These are phyloP conservation scores for Botrytis fragariae DNA, from an alignment of 2,329 filamentous ascomycete species.

Conservation along the genomic window DNA sequence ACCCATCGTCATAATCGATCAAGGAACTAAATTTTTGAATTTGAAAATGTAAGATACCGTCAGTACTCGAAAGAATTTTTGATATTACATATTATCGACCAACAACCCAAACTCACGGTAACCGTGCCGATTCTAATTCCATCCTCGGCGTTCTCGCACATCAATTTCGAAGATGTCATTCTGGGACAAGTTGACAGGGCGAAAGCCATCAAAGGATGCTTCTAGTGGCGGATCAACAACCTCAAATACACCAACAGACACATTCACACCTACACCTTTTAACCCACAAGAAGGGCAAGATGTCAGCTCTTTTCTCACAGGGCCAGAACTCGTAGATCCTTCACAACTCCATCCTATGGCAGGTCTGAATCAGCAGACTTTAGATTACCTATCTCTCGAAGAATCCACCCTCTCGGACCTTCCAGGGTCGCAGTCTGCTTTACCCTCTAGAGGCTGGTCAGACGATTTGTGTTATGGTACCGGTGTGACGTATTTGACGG, in stretches of 20 bases:
- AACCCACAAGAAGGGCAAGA: slow-evolving; percentile 73
- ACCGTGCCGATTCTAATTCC: background rate
- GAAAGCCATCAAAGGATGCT: slow-evolving; percentile 38
- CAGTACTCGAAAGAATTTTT: slow-evolving; percentile 9
- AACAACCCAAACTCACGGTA: background rate
- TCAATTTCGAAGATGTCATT: slow-evolving; percentile 38
- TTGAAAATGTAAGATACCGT: background rate
- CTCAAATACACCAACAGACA: slow-evolving; percentile 39
- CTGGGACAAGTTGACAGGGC: slow-evolving; percentile 42
- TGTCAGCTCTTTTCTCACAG: slow-evolving; percentile 81
- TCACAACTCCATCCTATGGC: slow-evolving; percentile 88
- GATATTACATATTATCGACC: slow-evolving; percentile 1
- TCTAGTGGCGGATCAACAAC: slow-evolving; percentile 25
- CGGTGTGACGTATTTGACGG: slow-evolving; percentile 89
- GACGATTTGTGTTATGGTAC: slow-evolving; percentile 98
- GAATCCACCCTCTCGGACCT: slow-evolving; percentile 85
- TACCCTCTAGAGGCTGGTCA: slow-evolving; percentile 95
- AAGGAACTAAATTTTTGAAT: slow-evolving; percentile 20
- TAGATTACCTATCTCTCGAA: slow-evolving; percentile 94
- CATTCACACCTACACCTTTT: slow-evolving; percentile 56
- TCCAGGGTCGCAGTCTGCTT: slow-evolving; percentile 79
- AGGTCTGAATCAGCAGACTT: slow-evolving; percentile 84
- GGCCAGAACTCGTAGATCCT: slow-evolving; percentile 76
- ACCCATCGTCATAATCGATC: slow-evolving; percentile 11
- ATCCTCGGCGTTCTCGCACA: background rate